Base-by-base conservation (phyloP, 148 eudicot genomes). In the Amaranthus hypochondriacus region DNA sequence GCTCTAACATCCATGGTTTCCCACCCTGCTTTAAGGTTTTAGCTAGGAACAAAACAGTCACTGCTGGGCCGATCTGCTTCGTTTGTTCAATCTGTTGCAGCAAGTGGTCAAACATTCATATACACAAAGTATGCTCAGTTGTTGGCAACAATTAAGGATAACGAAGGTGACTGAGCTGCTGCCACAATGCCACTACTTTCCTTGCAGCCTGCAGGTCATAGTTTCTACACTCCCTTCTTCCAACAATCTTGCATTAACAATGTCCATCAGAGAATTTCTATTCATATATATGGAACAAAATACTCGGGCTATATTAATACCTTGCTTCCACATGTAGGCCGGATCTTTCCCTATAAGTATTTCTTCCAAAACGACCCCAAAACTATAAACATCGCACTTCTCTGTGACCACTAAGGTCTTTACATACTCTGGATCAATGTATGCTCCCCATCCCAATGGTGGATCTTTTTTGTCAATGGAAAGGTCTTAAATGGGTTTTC, bases 391-490 rank as follows among this genome's bases (percentile, higher is more conserved):
- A 47, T 80, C 83, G 39, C 79, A 75, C 48, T 80, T 80, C 18
- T 75, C 79, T 18, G 79, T 75, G 65, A 71, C 47, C 49, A 66
- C 56, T 13, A 3, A 28, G 53, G 76, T 63, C 57, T 71, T 50
- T 10, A 65, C 57, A 44, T 73, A 78, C 72, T 82, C 77, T 0
- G 81, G 79, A 55, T 78, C 84, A 14, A 78, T 61, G 56, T 82
- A 82, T 53, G 82, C 85, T 3, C 59, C 61, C 6, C 77, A 72
- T 14, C 85, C 85, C 48, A 6, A 12, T 1, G 76, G 71, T n/a
- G 63, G 77, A n/a, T 1, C 97, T 97, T 2, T 84, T 94, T 61
- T 94, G 98, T 48, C 96, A 94, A 83, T 94, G 98, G 97, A 76
- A 87, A 9, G 98, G 98, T 9, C 84, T 93, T 5, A 93, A 93